A percentile compares a stretch with the other conserved stretches of the same genome.
phyloP scores from a whole-genome alignment of 768 basidiomycete species.

The Pleurotus citrinopileatus region DNA sequence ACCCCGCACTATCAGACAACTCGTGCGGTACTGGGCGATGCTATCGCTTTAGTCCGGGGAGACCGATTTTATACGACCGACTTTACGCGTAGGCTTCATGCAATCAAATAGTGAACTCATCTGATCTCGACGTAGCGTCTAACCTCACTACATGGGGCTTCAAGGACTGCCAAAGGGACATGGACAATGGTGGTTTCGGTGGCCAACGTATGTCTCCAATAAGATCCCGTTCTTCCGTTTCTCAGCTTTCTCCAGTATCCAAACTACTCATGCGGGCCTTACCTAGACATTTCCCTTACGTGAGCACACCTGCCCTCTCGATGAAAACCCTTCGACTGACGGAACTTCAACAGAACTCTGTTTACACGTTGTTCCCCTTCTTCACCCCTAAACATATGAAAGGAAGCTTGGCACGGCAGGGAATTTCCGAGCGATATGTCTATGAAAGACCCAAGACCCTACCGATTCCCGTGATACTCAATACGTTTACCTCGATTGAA shows the following conservation, averaged over 20 bases:
- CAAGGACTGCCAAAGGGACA: slow-evolving; percentile 42
- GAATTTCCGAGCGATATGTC: slow-evolving; percentile 33
- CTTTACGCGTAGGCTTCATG: slow-evolving; percentile 39
- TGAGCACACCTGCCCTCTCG: slow-evolving; percentile 12
- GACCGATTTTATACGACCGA: slow-evolving; percentile 52
- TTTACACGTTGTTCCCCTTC: slow-evolving; percentile 60
- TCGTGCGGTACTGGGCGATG: slow-evolving; percentile 50
- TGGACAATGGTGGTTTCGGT: slow-evolving; percentile 35
- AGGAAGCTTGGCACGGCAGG: slow-evolving; percentile 34
- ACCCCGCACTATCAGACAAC: slow-evolving; percentile 28
- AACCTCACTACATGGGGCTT: slow-evolving; percentile 52
- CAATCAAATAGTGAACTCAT: not conserved
- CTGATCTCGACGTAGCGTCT: slow-evolving; percentile 22
- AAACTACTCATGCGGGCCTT: slow-evolving; percentile 42
- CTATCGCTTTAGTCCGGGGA: slow-evolving; percentile 49
- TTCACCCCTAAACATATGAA: slow-evolving; percentile 42
- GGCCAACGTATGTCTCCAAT: slow-evolving; percentile 27
- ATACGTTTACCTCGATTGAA: slow-evolving; percentile 32
- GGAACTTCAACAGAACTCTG: slow-evolving; percentile 27
- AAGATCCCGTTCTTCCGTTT: not conserved
- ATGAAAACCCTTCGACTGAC: not conserved
- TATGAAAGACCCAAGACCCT: slow-evolving; percentile 34
- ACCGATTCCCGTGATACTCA: slow-evolving; percentile 22
- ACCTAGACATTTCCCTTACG: slow-evolving; percentile 37
- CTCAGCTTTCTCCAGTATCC: slow-evolving; percentile 26